Evolutionary conservation across 192 early-diverging fungal species (phyloP), one percentile per base, ranked within the genome.

Genomic region (Podila epigama): DNA sequence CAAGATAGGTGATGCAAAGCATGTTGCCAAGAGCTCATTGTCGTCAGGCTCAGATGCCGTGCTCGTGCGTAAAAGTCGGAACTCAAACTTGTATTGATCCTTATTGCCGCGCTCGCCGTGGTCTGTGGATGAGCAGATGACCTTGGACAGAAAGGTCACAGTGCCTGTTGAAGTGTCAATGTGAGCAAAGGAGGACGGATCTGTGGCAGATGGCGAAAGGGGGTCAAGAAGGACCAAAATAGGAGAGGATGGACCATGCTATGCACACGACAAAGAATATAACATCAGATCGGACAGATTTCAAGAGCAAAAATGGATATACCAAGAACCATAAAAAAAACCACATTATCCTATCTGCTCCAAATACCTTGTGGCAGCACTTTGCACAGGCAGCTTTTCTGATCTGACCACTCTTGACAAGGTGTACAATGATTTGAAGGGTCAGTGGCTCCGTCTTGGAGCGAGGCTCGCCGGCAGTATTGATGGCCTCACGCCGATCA

Each of bases 71-170:
- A 52, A 62, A 18, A 75, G 60, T 27, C 54, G 25, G 31, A 75
- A 75, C 29, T 75, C 72, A 58, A 75, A 75, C 13, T 27, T 51
- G 48, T 77, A 77, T 1, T 51, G 73, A 18, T 77, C 73, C 39
- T 77, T 68, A 52, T 77, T 77, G 28, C 73, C 73, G 9, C 73
- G 73, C 12, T 77, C 73, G 13, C 73, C 61, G 29, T 77, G 73
- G 18, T 77, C 73, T 0, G 73, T 77, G 15, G 73, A 77, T 1
- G 73, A 77, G 37, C 73, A 77, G 13, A 77, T 48, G 13, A 68
- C 73, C 20, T 77, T 77, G 53, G 66, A 60, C 25, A 77, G 51
- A 18, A 77, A 51, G 22, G 73, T 77, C 13, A 77, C 61, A 3
- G 61, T 59, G 5, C 73, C 73, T 12, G 73, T 54, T 15, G 66